phyloP scores from a whole-genome alignment of 129 eudicot species.

The Centaurea solstitialis region DNA sequence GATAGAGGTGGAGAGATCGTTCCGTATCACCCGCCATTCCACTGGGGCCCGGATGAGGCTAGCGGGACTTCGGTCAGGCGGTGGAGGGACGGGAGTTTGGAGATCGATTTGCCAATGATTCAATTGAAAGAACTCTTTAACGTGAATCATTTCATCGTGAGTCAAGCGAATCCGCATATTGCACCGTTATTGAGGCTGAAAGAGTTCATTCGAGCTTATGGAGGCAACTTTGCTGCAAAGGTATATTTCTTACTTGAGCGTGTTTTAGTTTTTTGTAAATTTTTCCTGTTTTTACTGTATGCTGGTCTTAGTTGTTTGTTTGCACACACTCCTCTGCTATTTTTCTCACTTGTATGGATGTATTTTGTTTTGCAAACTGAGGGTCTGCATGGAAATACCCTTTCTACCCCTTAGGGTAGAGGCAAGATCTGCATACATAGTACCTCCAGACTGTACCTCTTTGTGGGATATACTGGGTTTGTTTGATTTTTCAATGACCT shows the following conservation, averaged over 20 bases:
- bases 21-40: slow-evolving; percentile 96
- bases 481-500: not conserved
- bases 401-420: not conserved
- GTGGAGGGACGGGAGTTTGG: slow-evolving; percentile 99
- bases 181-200: slow-evolving; percentile 81
- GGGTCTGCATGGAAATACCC: not conserved
- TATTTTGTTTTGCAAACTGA: not conserved
- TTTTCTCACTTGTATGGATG: too few species aligned
- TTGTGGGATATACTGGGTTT: not conserved
- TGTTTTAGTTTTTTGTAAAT: too few species aligned
- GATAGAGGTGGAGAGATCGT: slow-evolving; percentile 87
- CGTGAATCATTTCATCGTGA: slow-evolving; percentile 95
- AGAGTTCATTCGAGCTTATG: slow-evolving; percentile 81
- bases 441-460: not conserved
- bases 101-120: slow-evolving; percentile 95
- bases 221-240: slow-evolving; percentile 97
- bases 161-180: slow-evolving; percentile 98
- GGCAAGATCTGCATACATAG: not conserved
- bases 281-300: not conserved
- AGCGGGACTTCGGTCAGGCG: slow-evolving; percentile 62
- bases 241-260: slow-evolving; percentile 30
- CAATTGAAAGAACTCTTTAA: slow-evolving; percentile 93
- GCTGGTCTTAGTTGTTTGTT: too few species aligned
- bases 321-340: not conserved
- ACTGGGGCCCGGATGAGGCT: slow-evolving; percentile 74